Base-by-base conservation (phyloP, 495 filamentous ascomycete species). In the Penicillium paxilli region DNA sequence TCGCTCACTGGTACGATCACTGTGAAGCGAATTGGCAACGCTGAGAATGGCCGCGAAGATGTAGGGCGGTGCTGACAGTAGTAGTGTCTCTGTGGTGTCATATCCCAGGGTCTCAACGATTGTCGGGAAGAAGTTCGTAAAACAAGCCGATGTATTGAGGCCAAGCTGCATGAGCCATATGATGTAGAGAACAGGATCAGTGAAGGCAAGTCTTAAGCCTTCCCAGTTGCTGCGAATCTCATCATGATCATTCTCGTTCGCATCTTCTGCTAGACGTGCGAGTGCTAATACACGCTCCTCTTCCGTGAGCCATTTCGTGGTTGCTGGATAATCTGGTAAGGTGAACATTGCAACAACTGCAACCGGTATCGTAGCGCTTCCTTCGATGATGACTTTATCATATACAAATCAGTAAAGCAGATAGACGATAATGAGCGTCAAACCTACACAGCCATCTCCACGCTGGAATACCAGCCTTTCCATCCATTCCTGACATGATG, bases 51-150 rank as follows among this genome's bases (percentile, higher is more conserved):
- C 67, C 52, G 73, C 70, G 59, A 79, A 76, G 10, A 78, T 48
- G 59, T 76, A 79, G 6, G 71, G 72, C 5, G 74, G 76, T 1
- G 75, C 72, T 10, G 71, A 71, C 14, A 80, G 67, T 5, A 80
- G 55, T 2, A 77, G 61, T 1, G 70, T 71, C 25, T 70, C 57
- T 45, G 62, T 66, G 2, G 65, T 45, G 49, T 50, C 64, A 48
- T 67, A 72, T 24, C 71, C 72, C 12, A 78, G 60, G 2, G 72
- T 74, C 33, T 56, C 51, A 1, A 72, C 71, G 17, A 78, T 59
- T 4, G 72, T 74, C 1, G 72, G 75, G 64, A 77, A 79, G 58
- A 75, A 76, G 58, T 73, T 74, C 47, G 72, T 69, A 54, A 74
- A 74, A 9, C 69, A 69, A 9, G 69, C 66, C 2, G 72, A 59